Conservation (phyloP, 2,329 filamentous ascomycete species). For the Penicillium oxalicum region DNA sequence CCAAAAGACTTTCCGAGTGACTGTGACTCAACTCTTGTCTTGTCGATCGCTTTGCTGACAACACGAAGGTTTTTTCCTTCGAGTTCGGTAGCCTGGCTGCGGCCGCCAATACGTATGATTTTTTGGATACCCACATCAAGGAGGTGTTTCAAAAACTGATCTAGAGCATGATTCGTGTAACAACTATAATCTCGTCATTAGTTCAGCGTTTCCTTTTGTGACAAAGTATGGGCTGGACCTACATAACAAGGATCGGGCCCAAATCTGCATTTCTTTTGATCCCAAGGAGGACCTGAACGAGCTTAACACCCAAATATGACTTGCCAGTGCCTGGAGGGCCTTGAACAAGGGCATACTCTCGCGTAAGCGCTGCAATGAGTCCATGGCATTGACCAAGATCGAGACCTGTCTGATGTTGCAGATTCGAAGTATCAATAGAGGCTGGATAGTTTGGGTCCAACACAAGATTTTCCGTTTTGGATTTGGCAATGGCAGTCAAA, state of each 20-base stretch:
- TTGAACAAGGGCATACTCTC: constrained; percentile 13
- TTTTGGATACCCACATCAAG: constrained; percentile 51
- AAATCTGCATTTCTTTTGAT: not conserved
- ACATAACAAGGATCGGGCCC: constrained; percentile 3
- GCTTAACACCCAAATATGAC: constrained; percentile 6
- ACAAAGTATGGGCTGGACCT: not conserved
- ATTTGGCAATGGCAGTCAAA: not conserved
- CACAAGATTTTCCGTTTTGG: not conserved
- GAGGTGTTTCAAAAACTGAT: constrained; percentile 60
- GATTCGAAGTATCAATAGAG: constrained; percentile 1
- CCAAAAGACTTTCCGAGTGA: not conserved
- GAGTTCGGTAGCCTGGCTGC: constrained; percentile 6
- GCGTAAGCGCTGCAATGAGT: constrained; percentile 10
- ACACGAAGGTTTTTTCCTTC: constrained; percentile 10
- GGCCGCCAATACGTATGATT: constrained; percentile 6
- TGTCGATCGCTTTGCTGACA: not conserved
- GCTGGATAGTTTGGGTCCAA: constrained; percentile 2
- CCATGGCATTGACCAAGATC: constrained; percentile 8
- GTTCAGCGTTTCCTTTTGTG: not conserved
- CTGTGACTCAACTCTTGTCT: constrained; percentile 5
- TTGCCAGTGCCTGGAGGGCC: constrained; percentile 13
- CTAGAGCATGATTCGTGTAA: constrained; percentile 54
- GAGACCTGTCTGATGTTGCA: constrained; percentile 6
- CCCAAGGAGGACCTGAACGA: constrained; percentile 5
- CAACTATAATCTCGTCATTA: too few relatives aligned